These are phyloP conservation scores for Pisolithus marmoratus DNA, from an alignment of 768 basidiomycete genomes.

Conservation along the genomic window DNA sequence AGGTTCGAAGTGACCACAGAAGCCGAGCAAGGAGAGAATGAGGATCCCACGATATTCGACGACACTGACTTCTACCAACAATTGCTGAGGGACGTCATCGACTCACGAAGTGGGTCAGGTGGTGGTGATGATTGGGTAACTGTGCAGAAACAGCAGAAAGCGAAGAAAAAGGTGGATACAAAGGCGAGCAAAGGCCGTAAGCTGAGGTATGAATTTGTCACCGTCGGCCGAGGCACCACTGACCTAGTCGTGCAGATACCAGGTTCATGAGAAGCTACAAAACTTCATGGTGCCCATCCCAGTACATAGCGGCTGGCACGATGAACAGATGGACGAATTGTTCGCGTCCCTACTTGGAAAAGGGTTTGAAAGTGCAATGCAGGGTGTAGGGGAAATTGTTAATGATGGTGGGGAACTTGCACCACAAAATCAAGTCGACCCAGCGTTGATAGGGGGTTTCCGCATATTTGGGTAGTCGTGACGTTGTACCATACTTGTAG, in stretches of 20 bases:
- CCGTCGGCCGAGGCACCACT: not conserved
- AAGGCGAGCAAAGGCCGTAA: constrained; percentile 95
- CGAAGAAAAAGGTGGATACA: constrained; percentile 88
- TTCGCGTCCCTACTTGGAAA: constrained; percentile 84
- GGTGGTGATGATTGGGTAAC: constrained; percentile 58
- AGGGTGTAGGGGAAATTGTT: constrained; percentile 23
- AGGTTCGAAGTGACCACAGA: constrained; percentile 34
- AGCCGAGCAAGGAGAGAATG: constrained; percentile 31
- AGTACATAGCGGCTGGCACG: constrained; percentile 71
- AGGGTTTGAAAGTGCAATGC: constrained; percentile 45
- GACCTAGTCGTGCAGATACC: constrained; percentile 52
- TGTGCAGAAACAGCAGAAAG: constrained; percentile 61
- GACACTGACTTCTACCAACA: constrained; percentile 94
- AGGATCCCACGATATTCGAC: constrained; percentile 59
- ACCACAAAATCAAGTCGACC: constrained; percentile 27
- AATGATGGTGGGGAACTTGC: constrained; percentile 18
- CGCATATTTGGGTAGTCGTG: constrained; percentile 50
- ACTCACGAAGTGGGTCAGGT: constrained; percentile 45
- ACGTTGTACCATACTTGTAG: not conserved
- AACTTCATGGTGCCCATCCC: constrained; percentile 95
- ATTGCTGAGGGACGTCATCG: constrained; percentile 86
- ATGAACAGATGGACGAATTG: constrained; percentile 93
- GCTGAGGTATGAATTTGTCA: constrained; percentile 47
- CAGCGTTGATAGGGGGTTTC: constrained; percentile 41
- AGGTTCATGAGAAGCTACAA: constrained; percentile 92